Conservation (phyloP, 2,329 filamentous ascomycete species). For the Trichoderma koningiopsis region DNA sequence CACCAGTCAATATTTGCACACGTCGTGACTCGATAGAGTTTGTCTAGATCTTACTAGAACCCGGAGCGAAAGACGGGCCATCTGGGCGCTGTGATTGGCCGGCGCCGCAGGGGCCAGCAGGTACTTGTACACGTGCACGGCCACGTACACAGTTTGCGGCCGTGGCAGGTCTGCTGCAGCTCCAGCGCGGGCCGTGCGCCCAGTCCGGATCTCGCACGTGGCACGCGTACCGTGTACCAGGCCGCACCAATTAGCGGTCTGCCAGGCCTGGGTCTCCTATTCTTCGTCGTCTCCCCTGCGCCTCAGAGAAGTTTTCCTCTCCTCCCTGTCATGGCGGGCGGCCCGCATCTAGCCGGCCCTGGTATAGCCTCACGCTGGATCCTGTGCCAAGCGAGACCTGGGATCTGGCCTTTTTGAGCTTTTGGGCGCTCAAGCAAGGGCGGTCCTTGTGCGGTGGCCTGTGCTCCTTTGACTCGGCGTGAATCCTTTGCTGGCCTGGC, state of each 20-base stretch:
- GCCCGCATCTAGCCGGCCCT: conserved; percentile 24
- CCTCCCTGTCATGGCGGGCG: conserved; percentile 13
- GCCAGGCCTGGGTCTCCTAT: conserved; percentile 4
- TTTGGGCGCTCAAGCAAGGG: not conserved
- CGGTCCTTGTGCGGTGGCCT: conserved; percentile 3
- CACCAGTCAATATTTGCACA: not conserved
- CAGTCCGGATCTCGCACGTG: conserved; percentile 12
- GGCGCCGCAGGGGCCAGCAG: not conserved
- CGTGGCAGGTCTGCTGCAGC: not conserved
- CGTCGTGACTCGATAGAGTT: conserved; percentile 24
- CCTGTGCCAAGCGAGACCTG: conserved; percentile 4
- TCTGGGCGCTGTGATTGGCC: conserved; percentile 10
- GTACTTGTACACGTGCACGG: conserved; percentile 17
- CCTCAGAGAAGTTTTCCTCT: not conserved
- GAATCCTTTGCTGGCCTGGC: conserved; percentile 20
- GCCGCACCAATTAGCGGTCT: conserved; percentile 22
- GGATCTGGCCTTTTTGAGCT: conserved; percentile 13
- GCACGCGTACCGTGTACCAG: not conserved
- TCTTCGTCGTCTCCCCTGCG: conserved; percentile 20
- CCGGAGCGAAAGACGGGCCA: conserved; percentile 14
- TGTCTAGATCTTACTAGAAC: conserved; percentile 24
- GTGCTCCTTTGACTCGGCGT: conserved; percentile 15
- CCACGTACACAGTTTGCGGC: conserved; percentile 22
- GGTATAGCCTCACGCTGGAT: conserved; percentile 3
- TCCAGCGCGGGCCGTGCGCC: conserved; percentile 9